phyloP scores from a whole-genome alignment of 2,329 filamentous ascomycete species.

The Aspergillus terreus region DNA sequence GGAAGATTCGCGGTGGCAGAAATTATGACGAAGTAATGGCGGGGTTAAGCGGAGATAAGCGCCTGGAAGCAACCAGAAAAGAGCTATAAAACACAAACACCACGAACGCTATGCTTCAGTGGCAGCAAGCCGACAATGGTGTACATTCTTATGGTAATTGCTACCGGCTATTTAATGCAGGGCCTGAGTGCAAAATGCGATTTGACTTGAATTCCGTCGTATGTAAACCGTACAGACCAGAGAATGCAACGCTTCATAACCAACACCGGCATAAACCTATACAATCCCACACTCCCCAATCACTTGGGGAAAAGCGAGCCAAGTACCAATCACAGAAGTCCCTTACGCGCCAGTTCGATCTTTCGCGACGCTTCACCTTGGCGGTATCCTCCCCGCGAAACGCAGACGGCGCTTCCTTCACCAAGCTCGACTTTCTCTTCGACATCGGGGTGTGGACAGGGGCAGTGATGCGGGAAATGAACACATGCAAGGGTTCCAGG shows the following conservation, averaged over 20 bases:
- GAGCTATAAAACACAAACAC: not conserved
- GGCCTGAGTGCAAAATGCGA: not conserved
- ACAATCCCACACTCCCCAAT: not conserved
- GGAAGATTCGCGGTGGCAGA: slow-evolving; percentile 7
- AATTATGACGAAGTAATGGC: slow-evolving; percentile 7
- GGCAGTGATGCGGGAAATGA: slow-evolving; percentile 94
- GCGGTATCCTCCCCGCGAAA: slow-evolving; percentile 48
- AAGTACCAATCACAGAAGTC: slow-evolving; percentile 36
- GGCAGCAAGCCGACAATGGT: too few relatives aligned
- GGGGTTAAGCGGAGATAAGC: slow-evolving; percentile 32
- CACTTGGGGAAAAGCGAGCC: not conserved
- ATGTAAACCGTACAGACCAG: not conserved
- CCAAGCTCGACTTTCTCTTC: slow-evolving; percentile 71
- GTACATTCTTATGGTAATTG: too few relatives aligned
- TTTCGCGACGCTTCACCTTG: slow-evolving; percentile 46
- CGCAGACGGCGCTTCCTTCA: slow-evolving; percentile 47
- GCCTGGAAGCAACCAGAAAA: not conserved
- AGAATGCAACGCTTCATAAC: not conserved
- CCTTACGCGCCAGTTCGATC: slow-evolving; percentile 49
- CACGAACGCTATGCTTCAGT: too few relatives aligned
- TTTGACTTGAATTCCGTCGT: not conserved
- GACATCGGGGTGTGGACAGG: slow-evolving; percentile 73
- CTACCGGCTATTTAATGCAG: too few relatives aligned
- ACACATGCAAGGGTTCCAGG: slow-evolving; percentile 93
- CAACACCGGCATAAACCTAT: not conserved